phyloP scores from a whole-genome alignment of 345 rosid genomes.

The Tarenaya hassleriana region DNA sequence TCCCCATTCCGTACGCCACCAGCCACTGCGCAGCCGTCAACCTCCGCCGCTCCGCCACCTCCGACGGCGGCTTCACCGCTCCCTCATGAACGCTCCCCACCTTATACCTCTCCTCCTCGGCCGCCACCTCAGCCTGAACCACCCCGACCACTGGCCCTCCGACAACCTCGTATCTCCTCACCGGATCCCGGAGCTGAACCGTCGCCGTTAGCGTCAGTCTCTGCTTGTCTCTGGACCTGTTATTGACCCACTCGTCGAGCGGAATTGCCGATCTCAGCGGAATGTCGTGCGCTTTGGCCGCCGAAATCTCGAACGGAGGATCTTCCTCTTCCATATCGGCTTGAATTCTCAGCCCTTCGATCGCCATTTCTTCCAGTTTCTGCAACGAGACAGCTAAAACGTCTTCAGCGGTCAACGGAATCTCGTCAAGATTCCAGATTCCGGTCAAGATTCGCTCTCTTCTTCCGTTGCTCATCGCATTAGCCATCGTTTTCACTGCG shows the following conservation, averaged over 20 bases:
- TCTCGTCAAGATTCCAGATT: slow-evolving; percentile 70
- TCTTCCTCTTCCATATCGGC: slow-evolving; percentile 80
- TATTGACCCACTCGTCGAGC: slow-evolving; percentile 62
- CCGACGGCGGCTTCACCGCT: slow-evolving; percentile 53
- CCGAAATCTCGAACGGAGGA: slow-evolving; percentile 69
- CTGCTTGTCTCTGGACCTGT: slow-evolving; percentile 25
- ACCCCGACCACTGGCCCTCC: slow-evolving; percentile 67
- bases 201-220: slow-evolving; percentile 41
- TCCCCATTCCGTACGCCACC: slow-evolving; percentile 62
- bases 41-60: slow-evolving; percentile 62
- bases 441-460: slow-evolving; percentile 78
- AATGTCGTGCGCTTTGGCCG: slow-evolving; percentile 38
- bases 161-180: slow-evolving; percentile 76
- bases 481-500: slow-evolving; percentile 67
- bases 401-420: slow-evolving; percentile 55
- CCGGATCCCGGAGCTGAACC: slow-evolving; percentile 78
- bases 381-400: slow-evolving; percentile 67
- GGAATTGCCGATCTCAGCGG: slow-evolving; percentile 53
- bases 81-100: slow-evolving; percentile 64
- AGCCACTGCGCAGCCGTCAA: slow-evolving; percentile 89
- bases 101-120: slow-evolving; percentile 50
- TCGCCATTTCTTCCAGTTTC: slow-evolving; percentile 71
- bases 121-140: slow-evolving; percentile 40
- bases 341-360: slow-evolving; percentile 80
- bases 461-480: slow-evolving; percentile 62